phyloP scores from a whole-genome alignment of 2,329 filamentous ascomycete species.

The Fragosphaeria purpurea region DNA sequence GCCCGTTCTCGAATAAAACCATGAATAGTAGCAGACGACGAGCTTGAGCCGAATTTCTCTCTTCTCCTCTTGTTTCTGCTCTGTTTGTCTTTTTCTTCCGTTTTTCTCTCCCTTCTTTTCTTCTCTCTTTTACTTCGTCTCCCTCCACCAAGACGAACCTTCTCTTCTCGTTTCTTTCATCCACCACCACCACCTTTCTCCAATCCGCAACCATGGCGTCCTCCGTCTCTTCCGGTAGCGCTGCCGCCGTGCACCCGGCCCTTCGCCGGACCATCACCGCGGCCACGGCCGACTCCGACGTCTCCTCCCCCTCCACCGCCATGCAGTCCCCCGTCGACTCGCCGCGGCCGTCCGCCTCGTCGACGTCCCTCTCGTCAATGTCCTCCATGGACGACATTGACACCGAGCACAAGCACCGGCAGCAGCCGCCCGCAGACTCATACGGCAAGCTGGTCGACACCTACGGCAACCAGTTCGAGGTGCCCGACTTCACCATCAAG shows the following conservation, averaged over 20 bases:
- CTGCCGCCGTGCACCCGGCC: constrained; percentile 28
- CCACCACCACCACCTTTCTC: background rate
- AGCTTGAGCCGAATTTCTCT: too few relatives aligned
- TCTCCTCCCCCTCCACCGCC: constrained; percentile 44
- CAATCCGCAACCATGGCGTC: constrained; percentile 31
- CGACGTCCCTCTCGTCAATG: constrained; percentile 86
- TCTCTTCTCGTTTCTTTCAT: background rate
- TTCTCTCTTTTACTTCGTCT: background rate
- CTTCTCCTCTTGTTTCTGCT: too few relatives aligned
- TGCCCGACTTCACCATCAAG: constrained; percentile 96
- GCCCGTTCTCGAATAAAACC: too few relatives aligned
- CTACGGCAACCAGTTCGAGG: constrained; percentile 87
- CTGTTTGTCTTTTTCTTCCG: too few relatives aligned
- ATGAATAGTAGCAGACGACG: too few relatives aligned
- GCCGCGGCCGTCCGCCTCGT: constrained; percentile 58
- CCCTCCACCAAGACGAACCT: background rate
- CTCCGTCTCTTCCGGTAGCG: constrained; percentile 27
- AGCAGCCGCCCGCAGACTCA: constrained; percentile 13
- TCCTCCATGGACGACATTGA: constrained; percentile 58
- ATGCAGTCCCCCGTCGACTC: constrained; percentile 50
- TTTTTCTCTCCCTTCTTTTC: background rate
- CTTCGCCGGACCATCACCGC: constrained; percentile 39
- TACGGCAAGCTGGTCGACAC: constrained; percentile 73
- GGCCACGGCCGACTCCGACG: constrained; percentile 30
- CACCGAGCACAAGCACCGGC: constrained; percentile 37